Evolutionary conservation across 2,329 filamentous ascomycete genomes (phyloP).

Genomic region (Fusarium heterosporum): DNA sequence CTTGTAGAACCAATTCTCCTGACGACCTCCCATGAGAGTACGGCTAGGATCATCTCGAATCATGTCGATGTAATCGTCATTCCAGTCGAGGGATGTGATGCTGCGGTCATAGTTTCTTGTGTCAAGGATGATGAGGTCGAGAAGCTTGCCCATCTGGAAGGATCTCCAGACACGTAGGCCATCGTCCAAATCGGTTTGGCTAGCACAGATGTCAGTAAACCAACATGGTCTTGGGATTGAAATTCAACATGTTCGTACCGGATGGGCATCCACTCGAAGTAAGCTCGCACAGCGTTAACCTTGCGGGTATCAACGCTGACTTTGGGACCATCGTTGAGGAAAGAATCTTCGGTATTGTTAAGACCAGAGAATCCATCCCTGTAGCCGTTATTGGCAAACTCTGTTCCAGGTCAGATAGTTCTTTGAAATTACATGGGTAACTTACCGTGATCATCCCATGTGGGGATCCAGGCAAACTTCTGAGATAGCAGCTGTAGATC

Average conservation of each 20-base stretch:
- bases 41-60: constrained; percentile 75
- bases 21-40: constrained; percentile 76
- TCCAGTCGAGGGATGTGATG: constrained; percentile 61
- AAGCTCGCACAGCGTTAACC: constrained; percentile 77
- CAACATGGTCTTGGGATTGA: constrained; percentile 37
- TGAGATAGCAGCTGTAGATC: constrained; percentile 57
- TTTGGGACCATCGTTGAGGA: constrained; percentile 11
- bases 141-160: constrained; percentile 73
- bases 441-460: constrained; percentile 51
- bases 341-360: constrained; percentile 61
- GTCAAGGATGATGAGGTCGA: constrained; percentile 77
- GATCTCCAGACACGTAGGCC: constrained; percentile 75
- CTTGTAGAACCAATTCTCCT: constrained; percentile 81
- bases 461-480: constrained; percentile 59
- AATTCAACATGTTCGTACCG: constrained; percentile 57
- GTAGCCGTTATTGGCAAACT: constrained; percentile 73
- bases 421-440: accelerated
- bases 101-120: constrained; percentile 76
- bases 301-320: constrained; percentile 78
- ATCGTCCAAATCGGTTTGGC: constrained; percentile 64
- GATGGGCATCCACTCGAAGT: constrained; percentile 69
- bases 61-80: constrained; percentile 38
- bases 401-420: constrained; percentile 32
- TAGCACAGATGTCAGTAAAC: neutral
- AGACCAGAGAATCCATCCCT: constrained; percentile 69